phyloP scores from a whole-genome alignment of 1,139 yeast genomes.

The Spathaspora sp. region DNA sequence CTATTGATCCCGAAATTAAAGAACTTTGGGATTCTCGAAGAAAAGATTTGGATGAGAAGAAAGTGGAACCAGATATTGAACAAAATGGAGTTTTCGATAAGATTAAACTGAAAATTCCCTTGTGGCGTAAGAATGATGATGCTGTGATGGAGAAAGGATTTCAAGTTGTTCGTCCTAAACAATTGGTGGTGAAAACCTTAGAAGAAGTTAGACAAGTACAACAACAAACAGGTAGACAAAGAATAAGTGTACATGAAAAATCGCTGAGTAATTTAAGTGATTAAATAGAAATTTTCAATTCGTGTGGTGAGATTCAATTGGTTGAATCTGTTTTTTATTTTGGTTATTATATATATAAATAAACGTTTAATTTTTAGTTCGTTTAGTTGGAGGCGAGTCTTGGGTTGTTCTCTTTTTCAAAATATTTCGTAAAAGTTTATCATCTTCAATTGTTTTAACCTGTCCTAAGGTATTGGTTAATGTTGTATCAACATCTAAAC shows the following conservation, averaged over 20 bases:
- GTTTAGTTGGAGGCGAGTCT: slow-evolving; percentile 6
- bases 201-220: slow-evolving; percentile 8
- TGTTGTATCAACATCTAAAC: slow-evolving; percentile 20
- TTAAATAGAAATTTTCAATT: slow-evolving; percentile 1
- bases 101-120: background rate
- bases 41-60: slow-evolving; percentile 5
- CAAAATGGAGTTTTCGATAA: background rate
- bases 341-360: slow-evolving; percentile 2
- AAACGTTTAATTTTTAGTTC: background rate
- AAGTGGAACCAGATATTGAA: background rate
- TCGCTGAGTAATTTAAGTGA: background rate
- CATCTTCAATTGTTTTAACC: slow-evolving; percentile 52
- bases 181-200: slow-evolving; percentile 29
- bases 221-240: background rate
- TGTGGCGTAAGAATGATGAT: slow-evolving; percentile 1
- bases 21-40: slow-evolving; percentile 51
- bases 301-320: background rate
- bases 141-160: slow-evolving; percentile 24
- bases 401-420: slow-evolving; percentile 47
- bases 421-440: slow-evolving; percentile 55
- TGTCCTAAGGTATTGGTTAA: slow-evolving; percentile 29
- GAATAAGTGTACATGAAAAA: background rate
- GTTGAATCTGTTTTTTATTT: background rate
- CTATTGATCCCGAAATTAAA: slow-evolving; percentile 51
- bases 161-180: slow-evolving; percentile 46